Evolutionary conservation across 2,329 filamentous ascomycete species (phyloP).

Genomic region (Arthrobotrys sinensis): DNA sequence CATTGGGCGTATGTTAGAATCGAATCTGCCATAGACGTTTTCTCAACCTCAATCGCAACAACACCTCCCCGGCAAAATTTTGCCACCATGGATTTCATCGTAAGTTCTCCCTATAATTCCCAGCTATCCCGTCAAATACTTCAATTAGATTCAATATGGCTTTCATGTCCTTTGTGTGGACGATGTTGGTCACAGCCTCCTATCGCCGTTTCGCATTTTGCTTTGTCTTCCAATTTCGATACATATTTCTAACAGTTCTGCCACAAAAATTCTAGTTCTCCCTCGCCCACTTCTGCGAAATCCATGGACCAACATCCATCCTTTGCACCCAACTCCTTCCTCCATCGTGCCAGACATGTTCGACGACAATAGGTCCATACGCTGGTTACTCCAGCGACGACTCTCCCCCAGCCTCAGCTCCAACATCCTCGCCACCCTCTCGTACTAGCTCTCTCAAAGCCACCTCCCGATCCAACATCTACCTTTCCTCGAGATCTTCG

Average conservation of each 20-base stretch:
- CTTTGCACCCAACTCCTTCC: constrained; percentile 79
- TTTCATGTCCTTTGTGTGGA: not conserved
- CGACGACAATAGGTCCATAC: constrained; percentile 51
- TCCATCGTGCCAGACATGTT: constrained; percentile 74
- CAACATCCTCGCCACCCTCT: constrained; percentile 53
- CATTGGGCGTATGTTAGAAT: not conserved
- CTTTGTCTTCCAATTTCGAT: constrained; percentile 8
- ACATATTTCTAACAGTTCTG: constrained; percentile 53
- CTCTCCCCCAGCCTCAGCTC: constrained; percentile 50
- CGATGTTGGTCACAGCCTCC: constrained; percentile 21
- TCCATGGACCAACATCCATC: constrained; percentile 78
- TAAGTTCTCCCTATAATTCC: constrained; percentile 31
- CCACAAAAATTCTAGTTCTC: constrained; percentile 73
- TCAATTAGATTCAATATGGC: not conserved
- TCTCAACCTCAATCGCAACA: constrained; percentile 36
- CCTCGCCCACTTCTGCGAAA: constrained; percentile 80
- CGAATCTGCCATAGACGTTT: not conserved
- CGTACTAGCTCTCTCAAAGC: constrained; percentile 48
- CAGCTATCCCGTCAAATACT: not conserved
- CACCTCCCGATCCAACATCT: constrained; percentile 57
- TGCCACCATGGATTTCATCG: constrained; percentile 62
- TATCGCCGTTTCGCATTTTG: constrained; percentile 17
- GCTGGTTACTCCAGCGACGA: constrained; percentile 56
- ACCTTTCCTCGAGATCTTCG: constrained; percentile 59
- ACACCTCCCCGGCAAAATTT: constrained; percentile 33